These are phyloP conservation scores for Mycena sp. DNA, from an alignment of 1,284 basidiomycete genomes.

Conservation along the genomic window DNA sequence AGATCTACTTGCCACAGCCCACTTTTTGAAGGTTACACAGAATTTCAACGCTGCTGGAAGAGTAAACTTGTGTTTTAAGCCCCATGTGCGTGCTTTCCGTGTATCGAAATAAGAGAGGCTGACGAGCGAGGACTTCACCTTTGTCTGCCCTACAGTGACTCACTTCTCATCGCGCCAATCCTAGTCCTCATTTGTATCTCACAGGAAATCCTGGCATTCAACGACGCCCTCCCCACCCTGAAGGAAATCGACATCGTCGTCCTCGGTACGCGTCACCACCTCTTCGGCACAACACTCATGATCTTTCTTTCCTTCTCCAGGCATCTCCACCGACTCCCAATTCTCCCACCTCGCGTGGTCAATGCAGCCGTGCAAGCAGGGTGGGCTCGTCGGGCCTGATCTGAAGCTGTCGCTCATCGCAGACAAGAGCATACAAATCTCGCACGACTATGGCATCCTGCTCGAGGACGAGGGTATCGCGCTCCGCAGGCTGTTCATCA, in stretches of 20 bases:
- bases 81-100: slow-evolving; percentile 62
- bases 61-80: too few relatives aligned
- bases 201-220: slow-evolving; percentile 90
- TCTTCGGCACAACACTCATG: not conserved
- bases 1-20: too few relatives aligned
- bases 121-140: slow-evolving; percentile 73
- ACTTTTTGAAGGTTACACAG: too few relatives aligned
- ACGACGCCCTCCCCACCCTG: slow-evolving; percentile 83
- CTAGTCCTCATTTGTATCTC: too few relatives aligned
- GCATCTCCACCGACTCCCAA: slow-evolving; percentile 87
- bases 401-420: slow-evolving; percentile 83
- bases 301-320: too few relatives aligned
- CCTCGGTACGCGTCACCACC: slow-evolving; percentile 64
- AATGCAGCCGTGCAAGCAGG: slow-evolving; percentile 79
- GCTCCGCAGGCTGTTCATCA: slow-evolving; percentile 88
- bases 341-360: slow-evolving; percentile 92
- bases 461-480: slow-evolving; percentile 88
- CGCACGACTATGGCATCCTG: slow-evolving; percentile 85
- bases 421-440: slow-evolving; percentile 74
- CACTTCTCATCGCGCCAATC: too few relatives aligned
- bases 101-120: not conserved
- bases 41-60: too few relatives aligned
- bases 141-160: slow-evolving; percentile 82
- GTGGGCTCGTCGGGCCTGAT: slow-evolving; percentile 89
- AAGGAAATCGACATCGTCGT: slow-evolving; percentile 77